phyloP scores from a whole-genome alignment of 2,329 filamentous ascomycete species.

The Fusarium odoratissimum region DNA sequence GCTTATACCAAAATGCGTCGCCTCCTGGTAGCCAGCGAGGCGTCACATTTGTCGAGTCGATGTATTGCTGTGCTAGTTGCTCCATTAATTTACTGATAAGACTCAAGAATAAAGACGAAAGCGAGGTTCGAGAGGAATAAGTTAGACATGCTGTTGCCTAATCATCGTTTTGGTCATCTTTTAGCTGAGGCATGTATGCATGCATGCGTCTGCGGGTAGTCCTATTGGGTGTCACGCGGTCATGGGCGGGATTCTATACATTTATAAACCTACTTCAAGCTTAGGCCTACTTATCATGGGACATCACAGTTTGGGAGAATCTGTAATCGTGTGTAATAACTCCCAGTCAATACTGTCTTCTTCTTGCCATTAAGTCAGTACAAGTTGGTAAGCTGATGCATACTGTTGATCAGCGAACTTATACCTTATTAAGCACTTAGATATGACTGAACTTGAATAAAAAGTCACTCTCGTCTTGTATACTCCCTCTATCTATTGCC shows the following conservation, averaged over 20 bases:
- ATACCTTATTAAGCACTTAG: neutral
- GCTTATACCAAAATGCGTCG: constrained; percentile 45
- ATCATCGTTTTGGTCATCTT: constrained; percentile 6
- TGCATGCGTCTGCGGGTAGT: neutral
- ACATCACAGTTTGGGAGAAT: neutral
- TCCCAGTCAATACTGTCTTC: neutral
- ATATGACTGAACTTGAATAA: neutral
- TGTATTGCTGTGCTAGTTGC: constrained; percentile 1
- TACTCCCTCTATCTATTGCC: too few relatives aligned
- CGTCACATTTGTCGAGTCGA: constrained; percentile 24
- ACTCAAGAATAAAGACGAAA: accelerated
- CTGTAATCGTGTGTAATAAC: too few relatives aligned
- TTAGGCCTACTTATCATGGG: too few relatives aligned
- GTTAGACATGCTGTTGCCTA: constrained; percentile 8
- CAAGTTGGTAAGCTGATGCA: neutral
- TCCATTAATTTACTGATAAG: neutral
- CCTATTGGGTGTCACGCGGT: neutral
- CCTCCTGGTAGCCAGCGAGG: constrained; percentile 40
- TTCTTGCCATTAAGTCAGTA: neutral
- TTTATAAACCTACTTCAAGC: too few relatives aligned
- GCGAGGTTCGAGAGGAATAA: neutral
- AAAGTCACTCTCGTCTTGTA: accelerated
- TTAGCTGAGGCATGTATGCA: constrained; percentile 7
- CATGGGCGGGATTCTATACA: neutral
- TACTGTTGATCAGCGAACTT: neutral